Base-by-base conservation (phyloP, 306 rosid genomes). In the Lathyrus oleraceus region DNA sequence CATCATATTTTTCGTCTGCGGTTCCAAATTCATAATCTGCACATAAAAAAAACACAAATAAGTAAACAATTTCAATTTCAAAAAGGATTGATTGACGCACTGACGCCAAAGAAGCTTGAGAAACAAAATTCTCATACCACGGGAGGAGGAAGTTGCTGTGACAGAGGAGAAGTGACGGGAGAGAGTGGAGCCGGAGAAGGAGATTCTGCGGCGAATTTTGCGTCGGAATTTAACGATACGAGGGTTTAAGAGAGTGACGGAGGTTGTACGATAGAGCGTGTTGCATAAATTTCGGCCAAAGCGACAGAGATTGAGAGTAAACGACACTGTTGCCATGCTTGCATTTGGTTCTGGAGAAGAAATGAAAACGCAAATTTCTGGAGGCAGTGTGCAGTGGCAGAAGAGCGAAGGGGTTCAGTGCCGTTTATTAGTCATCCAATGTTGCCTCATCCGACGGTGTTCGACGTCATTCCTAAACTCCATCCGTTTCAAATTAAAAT, bases 1-100 rank as follows among this genome's bases (percentile, higher is more conserved):
- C 98, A 73, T 94, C 98, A 52, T 85, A 94, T 42, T 65, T 85
- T 70, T 90, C 98, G 51, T 88, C 87, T 44, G 15, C 57, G 13
- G 52, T 59, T 59, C 84, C 92, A 27, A 40, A 45, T 38, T 73
- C 72, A 73, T 38, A 73, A 75, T 62, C 94, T 87, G 82, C 70
- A 71, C 68, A 75, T 49, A 45, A 51, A 65, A 67, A 78, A 67
- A 36, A 17, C 25, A 25, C 43, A 71, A 56, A 71, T 10, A 42
- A 66, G 17, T 5, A 20, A 60, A 60, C 14, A 59, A 59, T 39
- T 67, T 47, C 70, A 48, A 16, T 9, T 71, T 5, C 8, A 63
- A 23, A 11, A 15, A 70, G 10, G 2, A 39, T 23, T 15, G 0
- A 53, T 21, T 0, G 20, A 28, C 17, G 4, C 44, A 53, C 16